phyloP scores from a whole-genome alignment of 2,329 filamentous ascomycete genomes.

The Juglanconis juglandina region DNA sequence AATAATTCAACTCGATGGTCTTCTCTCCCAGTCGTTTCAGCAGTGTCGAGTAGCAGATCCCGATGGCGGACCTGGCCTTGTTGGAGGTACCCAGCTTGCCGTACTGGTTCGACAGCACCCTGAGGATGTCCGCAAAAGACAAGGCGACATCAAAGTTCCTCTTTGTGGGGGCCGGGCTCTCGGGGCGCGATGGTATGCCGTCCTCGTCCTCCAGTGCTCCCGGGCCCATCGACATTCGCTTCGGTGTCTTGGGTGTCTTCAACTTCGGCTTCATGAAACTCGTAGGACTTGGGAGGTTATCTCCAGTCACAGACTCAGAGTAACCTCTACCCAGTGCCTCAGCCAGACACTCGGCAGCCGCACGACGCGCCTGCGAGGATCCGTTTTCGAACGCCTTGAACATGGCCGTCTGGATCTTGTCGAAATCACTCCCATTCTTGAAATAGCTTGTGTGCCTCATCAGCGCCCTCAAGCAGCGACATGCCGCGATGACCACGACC shows the following conservation, averaged over 20 bases:
- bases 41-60: conserved; percentile 81
- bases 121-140: conserved; percentile 73
- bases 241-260: conserved; percentile 44
- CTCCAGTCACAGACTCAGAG: conserved; percentile 52
- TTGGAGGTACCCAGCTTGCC: conserved; percentile 75
- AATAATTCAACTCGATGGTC: conserved; percentile 78
- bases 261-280: conserved; percentile 62
- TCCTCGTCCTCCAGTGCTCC: conserved; percentile 69
- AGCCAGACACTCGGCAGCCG: conserved; percentile 80
- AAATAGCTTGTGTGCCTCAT: conserved; percentile 75
- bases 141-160: conserved; percentile 72
- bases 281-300: conserved; percentile 51
- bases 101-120: conserved; percentile 77
- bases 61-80: conserved; percentile 75
- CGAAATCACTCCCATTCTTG: conserved; percentile 84
- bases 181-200: conserved; percentile 61
- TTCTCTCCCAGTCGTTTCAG: conserved; percentile 76
- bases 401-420: conserved; percentile 75
- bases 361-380: conserved; percentile 72
- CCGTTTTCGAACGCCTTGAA: conserved; percentile 85
- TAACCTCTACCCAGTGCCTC: conserved; percentile 80
- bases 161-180: conserved; percentile 68
- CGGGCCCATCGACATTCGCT: conserved; percentile 55
- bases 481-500: conserved; percentile 75
- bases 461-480: conserved; percentile 73